phyloP scores from a whole-genome alignment of 495 filamentous ascomycete species.

The Xylaria scruposa region DNA sequence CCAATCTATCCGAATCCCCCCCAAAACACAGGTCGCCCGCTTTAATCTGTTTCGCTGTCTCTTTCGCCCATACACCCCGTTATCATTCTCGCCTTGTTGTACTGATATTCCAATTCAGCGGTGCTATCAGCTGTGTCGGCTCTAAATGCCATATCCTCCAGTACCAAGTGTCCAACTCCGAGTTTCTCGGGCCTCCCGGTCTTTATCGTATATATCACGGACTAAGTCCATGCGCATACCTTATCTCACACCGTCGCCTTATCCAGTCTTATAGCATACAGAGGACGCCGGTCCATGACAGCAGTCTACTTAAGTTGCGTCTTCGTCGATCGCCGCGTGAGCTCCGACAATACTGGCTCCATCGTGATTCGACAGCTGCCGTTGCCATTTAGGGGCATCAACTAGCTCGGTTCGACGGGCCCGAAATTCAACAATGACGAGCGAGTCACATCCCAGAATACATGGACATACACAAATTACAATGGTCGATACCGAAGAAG shows the following conservation, averaged over 20 bases:
- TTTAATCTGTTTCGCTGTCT: not conserved
- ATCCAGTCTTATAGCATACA: not conserved
- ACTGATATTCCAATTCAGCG: not conserved
- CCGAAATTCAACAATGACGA: slow-evolving; percentile 28
- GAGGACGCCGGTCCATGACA: not conserved
- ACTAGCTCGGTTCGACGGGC: not conserved
- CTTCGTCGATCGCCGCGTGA: not conserved
- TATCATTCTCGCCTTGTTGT: not conserved
- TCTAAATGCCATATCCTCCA: slow-evolving; percentile 4
- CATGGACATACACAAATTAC: slow-evolving; percentile 27
- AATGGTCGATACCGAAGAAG: slow-evolving; percentile 33
- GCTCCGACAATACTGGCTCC: not conserved
- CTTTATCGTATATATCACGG: not conserved
- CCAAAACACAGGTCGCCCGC: not conserved
- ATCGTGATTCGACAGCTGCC: not conserved
- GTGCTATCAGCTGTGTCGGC: not conserved
- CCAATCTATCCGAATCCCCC: not conserved
- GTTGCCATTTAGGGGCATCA: not conserved
- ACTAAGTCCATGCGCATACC: not conserved
- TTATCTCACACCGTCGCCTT: not conserved
- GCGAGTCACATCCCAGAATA: slow-evolving; percentile 24
- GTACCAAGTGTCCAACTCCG: not conserved
- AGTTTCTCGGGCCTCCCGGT: slow-evolving; percentile 1
- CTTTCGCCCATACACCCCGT: not conserved
- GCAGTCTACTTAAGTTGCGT: not conserved